These are phyloP conservation scores for Aspergillus haitiensis DNA, from an alignment of 495 filamentous ascomycete species.

Conservation along the genomic window DNA sequence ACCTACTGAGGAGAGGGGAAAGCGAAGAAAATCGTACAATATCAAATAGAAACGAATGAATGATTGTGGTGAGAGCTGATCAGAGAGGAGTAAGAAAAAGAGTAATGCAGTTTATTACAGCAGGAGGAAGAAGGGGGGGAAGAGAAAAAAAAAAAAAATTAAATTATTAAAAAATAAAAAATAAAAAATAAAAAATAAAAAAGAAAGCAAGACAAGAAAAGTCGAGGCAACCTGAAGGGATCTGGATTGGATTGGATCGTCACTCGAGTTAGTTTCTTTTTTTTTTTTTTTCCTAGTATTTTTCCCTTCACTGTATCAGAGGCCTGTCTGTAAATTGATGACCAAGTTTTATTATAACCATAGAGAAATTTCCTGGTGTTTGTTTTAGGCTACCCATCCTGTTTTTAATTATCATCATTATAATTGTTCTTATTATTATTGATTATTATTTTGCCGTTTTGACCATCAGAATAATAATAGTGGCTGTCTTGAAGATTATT, in stretches of 20 bases:
- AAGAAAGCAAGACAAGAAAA: slow-evolving; percentile 18
- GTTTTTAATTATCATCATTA: no score
- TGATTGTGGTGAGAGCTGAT: slow-evolving; percentile 7
- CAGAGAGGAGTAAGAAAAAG: slow-evolving; percentile 12
- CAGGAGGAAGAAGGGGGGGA: no score
- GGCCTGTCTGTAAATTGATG: not conserved
- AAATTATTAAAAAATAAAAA: no score
- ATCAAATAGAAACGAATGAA: slow-evolving; percentile 7
- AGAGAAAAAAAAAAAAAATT: no score
- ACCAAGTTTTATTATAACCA: not conserved
- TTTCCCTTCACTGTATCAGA: slow-evolving; percentile 2
- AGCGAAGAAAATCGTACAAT: slow-evolving; percentile 14
- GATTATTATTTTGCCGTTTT: no score
- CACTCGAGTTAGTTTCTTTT: slow-evolving; percentile 8
- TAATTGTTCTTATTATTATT: no score
- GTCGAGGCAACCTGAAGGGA: slow-evolving; percentile 22
- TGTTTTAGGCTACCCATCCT: slow-evolving; percentile 6
- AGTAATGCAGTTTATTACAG: no score
- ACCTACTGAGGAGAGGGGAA: slow-evolving; percentile 5
- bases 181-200: not conserved
- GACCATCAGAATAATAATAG: no score
- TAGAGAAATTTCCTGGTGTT: slow-evolving; percentile 2
- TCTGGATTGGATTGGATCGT: slow-evolving; percentile 40
- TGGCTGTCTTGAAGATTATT: no score
- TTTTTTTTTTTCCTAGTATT: slow-evolving; percentile 12